Percentiles rank a stretch among this genome's conserved stretches.
phyloP scores from a whole-genome alignment of 129 eudicot genomes.

The Pittosporum tobira region DNA sequence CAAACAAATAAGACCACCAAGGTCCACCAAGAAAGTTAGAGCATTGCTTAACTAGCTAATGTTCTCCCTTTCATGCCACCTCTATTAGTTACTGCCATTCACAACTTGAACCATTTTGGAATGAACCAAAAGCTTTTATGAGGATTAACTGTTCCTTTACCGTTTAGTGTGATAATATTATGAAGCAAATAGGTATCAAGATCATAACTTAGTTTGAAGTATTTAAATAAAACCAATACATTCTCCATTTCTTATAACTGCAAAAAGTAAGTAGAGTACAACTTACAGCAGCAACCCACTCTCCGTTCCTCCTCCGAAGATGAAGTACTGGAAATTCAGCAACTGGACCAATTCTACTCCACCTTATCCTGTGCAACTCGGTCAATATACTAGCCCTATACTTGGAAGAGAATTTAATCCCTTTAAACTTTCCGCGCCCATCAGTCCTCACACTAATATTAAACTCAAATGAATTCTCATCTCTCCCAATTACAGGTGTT shows the following conservation, averaged over 20 bases:
- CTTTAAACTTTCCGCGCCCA: conserved; percentile 84
- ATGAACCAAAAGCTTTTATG: too few relatives aligned
- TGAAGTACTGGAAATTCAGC: conserved; percentile 84
- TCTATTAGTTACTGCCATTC: background rate
- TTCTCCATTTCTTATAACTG: background rate
- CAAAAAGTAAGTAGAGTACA: background rate
- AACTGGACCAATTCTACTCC: conserved; percentile 57
- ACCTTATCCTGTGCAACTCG: conserved; percentile 75
- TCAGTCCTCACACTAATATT: conserved; percentile 75
- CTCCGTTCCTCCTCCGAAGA: conserved; percentile 66
- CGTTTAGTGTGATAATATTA: too few relatives aligned
- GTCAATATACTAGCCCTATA: conserved; percentile 82
- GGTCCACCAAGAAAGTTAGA: too few relatives aligned
- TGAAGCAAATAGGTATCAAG: too few relatives aligned
- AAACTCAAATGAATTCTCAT: conserved; percentile 71
- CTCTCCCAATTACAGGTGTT: conserved; percentile 67
- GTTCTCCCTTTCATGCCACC: background rate
- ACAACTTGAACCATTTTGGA: background rate
- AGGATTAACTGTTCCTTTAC: too few relatives aligned
- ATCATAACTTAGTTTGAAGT: background rate
- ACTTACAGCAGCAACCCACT: conserved; percentile 88
- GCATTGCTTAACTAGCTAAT: too few relatives aligned
- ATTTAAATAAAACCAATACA: background rate
- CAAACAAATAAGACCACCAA: too few relatives aligned
- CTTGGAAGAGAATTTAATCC: conserved; percentile 68